phyloP scores from a whole-genome alignment of 2,329 filamentous ascomycete genomes.

The Alternaria postmessia region DNA sequence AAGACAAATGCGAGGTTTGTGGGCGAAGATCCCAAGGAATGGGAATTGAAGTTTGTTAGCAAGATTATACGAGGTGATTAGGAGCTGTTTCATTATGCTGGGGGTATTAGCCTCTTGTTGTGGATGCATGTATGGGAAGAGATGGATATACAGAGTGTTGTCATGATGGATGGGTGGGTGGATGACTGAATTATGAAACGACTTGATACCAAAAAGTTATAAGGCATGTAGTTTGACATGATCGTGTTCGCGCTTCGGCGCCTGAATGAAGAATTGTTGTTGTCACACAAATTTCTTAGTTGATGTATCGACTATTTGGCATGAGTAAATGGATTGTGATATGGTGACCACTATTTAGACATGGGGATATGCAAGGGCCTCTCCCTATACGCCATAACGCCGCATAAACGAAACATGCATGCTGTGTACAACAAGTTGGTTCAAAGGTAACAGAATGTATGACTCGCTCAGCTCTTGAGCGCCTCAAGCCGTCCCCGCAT shows the following conservation, averaged over 20 bases:
- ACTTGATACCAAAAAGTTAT: slow-evolving; percentile 3
- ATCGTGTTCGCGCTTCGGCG: neutral
- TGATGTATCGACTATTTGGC: neutral
- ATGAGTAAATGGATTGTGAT: neutral
- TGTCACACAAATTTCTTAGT: neutral
- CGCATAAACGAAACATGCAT: neutral
- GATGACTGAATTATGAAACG: neutral
- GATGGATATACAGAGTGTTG: neutral
- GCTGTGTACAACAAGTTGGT: neutral
- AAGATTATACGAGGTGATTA: slow-evolving; percentile 46
- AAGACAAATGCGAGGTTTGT: slow-evolving; percentile 38
- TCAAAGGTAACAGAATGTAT: neutral
- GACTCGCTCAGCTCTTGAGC: slow-evolving; percentile 74
- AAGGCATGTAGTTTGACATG: neutral
- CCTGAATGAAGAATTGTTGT: neutral
- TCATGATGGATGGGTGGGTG: neutral
- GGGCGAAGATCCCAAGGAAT: slow-evolving; percentile 44
- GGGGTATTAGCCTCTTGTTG: neutral
- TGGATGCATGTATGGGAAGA: too few relatives aligned
- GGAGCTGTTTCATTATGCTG: neutral
- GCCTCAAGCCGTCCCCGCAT: slow-evolving; percentile 94
- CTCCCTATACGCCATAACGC: slow-evolving; percentile 1
- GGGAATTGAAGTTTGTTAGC: slow-evolving; percentile 49
- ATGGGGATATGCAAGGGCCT: neutral
- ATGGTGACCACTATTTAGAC: neutral